These are phyloP conservation scores for Pilasporangium apinafurcum DNA, from an alignment of 352 stramenopile species.

Conservation along the genomic window DNA sequence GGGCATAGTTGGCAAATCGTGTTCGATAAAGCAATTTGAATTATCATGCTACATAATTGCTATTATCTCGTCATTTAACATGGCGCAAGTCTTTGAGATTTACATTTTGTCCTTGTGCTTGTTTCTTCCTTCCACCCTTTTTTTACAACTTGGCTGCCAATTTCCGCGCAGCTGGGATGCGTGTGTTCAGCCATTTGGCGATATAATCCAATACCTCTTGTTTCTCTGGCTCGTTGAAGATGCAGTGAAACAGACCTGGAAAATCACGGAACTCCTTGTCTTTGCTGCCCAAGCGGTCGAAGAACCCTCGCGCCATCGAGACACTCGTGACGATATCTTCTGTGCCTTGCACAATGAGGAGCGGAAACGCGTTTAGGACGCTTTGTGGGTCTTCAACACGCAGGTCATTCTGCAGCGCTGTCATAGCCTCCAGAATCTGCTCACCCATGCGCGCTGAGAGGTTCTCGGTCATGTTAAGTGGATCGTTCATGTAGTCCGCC, in stretches of 20 bases:
- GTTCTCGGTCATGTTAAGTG: conserved; percentile 37
- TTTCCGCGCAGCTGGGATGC: conserved; percentile 33
- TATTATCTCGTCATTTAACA: no score
- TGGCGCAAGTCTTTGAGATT: no score
- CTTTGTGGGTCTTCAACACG: conserved; percentile 9
- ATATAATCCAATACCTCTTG: conserved; percentile 18
- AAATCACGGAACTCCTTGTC: conserved; percentile 30
- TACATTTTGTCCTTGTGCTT: no score
- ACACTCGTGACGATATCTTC: conserved; percentile 24
- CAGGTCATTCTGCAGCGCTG: conserved; percentile 3
- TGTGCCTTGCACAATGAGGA: conserved; percentile 23
- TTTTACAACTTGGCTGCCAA: no score
- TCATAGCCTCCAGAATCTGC: conserved; percentile 17
- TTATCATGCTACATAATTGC: no score
- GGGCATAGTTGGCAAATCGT: no score
- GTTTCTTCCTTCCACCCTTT: no score
- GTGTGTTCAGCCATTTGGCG: conserved; percentile 32
- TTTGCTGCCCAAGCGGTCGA: conserved; percentile 11
- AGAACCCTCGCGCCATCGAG: conserved; percentile 12
- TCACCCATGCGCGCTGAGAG: conserved; percentile 34
- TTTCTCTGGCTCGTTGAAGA: conserved; percentile 24
- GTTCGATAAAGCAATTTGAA: no score
- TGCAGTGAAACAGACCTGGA: conserved; percentile 20
- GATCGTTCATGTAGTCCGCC: conserved; percentile 46
- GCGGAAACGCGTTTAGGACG: conserved; percentile 14